Base-by-base conservation (phyloP, 2,329 filamentous ascomycete species). In the Aspergillus felis region DNA sequence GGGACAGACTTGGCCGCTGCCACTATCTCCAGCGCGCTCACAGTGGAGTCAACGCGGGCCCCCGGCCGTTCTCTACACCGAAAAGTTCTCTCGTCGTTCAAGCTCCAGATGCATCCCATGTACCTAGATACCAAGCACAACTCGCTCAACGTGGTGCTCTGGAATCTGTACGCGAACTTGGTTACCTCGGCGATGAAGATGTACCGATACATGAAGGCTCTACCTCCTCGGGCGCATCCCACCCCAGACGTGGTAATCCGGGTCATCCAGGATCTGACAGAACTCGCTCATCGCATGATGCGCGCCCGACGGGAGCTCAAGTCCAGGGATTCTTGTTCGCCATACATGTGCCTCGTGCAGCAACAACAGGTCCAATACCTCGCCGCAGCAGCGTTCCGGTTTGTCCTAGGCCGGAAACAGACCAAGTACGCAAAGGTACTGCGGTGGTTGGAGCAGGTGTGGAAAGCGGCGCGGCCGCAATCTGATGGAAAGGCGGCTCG, bases 61-160 rank as follows among this genome's bases (percentile, higher is more conserved):
- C 91, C 90, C 0, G 93, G 93, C 4, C 85, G 86, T 63, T 87
- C 85, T 10, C 95, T 97, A 65, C 85, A 89, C 69, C 84, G 90
- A 51, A 97, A 94, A 75, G 82, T 90, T 14, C 77, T 96, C 46
- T 78, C 79, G 61, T 71, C 86, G 3, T 91, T 97, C 79, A 92
- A 92, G 71, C 86, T 94, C 53, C 91, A 96, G 70, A 87, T 92
- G 53, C 89, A 94, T 66, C 63, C 67, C 6, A 77, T 76, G 74
- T 77, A 75, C 58, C 63, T 76, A 1, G 73, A 76, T 51, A 90
- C 89, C 4, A 75, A 81, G 3, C 87, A 93, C 78, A 97, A 97
- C 76, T 84, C 86, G 3, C 70, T 82, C 7, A 64, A 71, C 3
- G 90, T 87, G 0, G 88, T 94, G 12, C 78, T 93, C 4, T 73